Conservation (phyloP, 1,139 yeast species). For the Meyerozyma athensensis region DNA sequence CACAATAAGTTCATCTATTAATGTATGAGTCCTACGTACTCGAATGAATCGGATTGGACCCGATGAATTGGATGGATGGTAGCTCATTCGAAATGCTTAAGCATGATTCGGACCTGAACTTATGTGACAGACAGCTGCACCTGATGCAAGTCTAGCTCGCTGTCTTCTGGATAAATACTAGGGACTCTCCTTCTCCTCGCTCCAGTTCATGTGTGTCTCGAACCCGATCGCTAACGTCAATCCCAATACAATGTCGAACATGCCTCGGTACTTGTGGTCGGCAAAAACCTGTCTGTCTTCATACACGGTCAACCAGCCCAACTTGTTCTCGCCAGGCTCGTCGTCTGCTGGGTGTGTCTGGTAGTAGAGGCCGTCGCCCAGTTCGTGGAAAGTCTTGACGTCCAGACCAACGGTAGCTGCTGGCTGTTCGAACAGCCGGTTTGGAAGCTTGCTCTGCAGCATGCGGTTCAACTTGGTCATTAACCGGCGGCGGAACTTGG, state of each 20-base stretch:
- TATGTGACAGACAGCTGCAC: too few relatives aligned
- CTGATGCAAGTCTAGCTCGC: too few relatives aligned
- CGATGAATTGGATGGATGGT: too few relatives aligned
- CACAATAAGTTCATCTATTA: too few relatives aligned
- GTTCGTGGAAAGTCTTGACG: slow-evolving; percentile 33
- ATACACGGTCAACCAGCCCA: slow-evolving; percentile 62
- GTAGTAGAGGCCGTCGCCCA: slow-evolving; percentile 54
- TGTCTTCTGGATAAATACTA: too few relatives aligned
- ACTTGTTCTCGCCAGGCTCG: slow-evolving; percentile 51
- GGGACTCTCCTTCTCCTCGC: not conserved
- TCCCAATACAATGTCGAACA: slow-evolving; percentile 53
- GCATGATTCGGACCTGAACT: too few relatives aligned
- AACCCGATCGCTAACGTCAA: slow-evolving; percentile 52
- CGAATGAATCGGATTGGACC: too few relatives aligned
- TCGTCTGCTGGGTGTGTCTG: slow-evolving; percentile 50
- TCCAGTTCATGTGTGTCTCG: slow-evolving; percentile 19
- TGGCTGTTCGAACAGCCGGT: slow-evolving; percentile 6
- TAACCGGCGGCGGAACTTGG: slow-evolving; percentile 37
- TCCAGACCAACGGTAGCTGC: slow-evolving; percentile 23
- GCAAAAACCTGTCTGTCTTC: slow-evolving; percentile 35
- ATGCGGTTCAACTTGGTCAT: slow-evolving; percentile 21
- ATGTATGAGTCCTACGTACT: too few relatives aligned
- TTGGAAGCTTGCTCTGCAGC: slow-evolving; percentile 5
- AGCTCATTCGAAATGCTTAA: too few relatives aligned
- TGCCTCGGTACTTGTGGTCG: slow-evolving; percentile 26